Conservation (phyloP, 805 yeast species). For the Candida mattraensis region DNA sequence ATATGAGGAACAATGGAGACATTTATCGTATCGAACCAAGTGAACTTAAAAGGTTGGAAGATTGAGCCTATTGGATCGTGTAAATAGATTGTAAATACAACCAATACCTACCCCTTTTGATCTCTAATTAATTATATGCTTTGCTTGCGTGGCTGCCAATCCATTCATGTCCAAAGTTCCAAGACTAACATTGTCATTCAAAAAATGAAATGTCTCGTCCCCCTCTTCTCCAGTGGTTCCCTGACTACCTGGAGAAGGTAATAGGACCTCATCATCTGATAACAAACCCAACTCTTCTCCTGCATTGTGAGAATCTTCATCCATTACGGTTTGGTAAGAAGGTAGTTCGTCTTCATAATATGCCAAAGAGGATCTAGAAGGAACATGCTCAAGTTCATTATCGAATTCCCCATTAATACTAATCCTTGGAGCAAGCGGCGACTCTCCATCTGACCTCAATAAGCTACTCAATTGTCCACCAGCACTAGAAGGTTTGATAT, state of each 20-base stretch:
- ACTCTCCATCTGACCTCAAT: conserved; percentile 8
- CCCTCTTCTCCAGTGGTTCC: conserved; percentile 6
- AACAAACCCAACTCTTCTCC: conserved; percentile 28
- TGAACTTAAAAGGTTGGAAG: conserved; percentile 14
- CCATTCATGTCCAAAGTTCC: conserved; percentile 22
- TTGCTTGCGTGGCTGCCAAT: conserved; percentile 19
- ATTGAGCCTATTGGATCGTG: conserved; percentile 1
- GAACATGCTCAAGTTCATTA: conserved; percentile 18
- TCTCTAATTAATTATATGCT: conserved; percentile 15
- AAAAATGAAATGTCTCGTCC: conserved; percentile 15
- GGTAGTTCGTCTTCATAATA: conserved; percentile 27
- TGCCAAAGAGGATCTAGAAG: conserved; percentile 27
- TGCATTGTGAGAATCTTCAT: conserved; percentile 21
- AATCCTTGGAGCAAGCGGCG: conserved; percentile 2
- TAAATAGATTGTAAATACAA: background rate
- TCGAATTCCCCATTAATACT: conserved; percentile 7
- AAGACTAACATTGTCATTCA: conserved; percentile 18
- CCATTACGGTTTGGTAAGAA: conserved; percentile 28
- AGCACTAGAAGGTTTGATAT: conserved; percentile 8
- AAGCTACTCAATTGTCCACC: conserved; percentile 19
- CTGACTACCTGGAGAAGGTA: conserved; percentile 2
- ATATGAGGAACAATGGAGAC: conserved; percentile 36
- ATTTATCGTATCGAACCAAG: conserved; percentile 38
- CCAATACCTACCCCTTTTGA: background rate
- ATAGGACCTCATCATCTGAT: conserved; percentile 18